These are phyloP conservation scores for Neonectria punicea DNA, from an alignment of 2,329 filamentous ascomycete genomes.

Conservation along the genomic window DNA sequence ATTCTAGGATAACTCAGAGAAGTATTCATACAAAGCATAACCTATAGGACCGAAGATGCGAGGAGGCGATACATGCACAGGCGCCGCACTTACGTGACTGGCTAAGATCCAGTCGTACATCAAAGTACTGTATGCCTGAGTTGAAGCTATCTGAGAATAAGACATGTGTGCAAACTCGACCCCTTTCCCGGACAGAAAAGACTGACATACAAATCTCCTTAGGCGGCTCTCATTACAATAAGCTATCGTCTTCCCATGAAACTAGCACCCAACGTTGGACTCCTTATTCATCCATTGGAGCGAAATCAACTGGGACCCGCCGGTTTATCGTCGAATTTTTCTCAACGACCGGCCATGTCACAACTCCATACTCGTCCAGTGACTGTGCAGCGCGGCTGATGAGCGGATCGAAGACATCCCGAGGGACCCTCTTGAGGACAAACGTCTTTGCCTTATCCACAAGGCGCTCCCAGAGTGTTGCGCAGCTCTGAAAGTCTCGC, in stretches of 20 bases:
- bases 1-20: constrained; percentile 23
- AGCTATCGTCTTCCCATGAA: not conserved
- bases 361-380: not conserved
- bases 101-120: not conserved
- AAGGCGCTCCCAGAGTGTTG: not conserved
- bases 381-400: not conserved
- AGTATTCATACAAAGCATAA: constrained; percentile 32
- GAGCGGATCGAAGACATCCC: not conserved
- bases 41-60: constrained; percentile 17
- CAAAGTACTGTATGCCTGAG: not conserved
- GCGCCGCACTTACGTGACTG: not conserved
- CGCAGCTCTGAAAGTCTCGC: no score
- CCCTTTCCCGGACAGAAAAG: no score
- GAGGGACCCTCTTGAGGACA: not conserved
- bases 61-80: constrained; percentile 2
- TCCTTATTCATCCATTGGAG: not conserved
- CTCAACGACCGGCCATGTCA: not conserved
- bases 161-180: not conserved
- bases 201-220: no score
- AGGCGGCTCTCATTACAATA: no score
- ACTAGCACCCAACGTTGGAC: not conserved
- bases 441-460: not conserved
- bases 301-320: not conserved
- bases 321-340: not conserved
- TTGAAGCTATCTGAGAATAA: not conserved